These are phyloP conservation scores for Fabrea salina DNA, from an alignment of 169 alveolate genomes.

Conservation along the genomic window DNA sequence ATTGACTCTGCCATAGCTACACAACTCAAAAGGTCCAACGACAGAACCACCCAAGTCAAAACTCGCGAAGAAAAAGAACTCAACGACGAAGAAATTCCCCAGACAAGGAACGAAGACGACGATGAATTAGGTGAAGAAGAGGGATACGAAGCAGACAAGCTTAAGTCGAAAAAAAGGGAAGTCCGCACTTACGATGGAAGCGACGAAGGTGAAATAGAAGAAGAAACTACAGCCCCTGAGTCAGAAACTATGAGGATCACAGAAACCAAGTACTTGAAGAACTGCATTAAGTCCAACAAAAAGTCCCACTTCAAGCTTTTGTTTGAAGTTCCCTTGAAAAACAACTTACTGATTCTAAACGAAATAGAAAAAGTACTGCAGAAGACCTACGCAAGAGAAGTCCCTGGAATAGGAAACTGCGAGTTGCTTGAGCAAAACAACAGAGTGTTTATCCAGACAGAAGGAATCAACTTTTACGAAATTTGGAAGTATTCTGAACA, in stretches of 20 bases:
- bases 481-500: background rate
- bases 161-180: slow-evolving; percentile 29
- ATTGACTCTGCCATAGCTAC: slow-evolving; percentile 24
- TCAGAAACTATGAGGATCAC: background rate
- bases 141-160: slow-evolving; percentile 15
- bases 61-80: slow-evolving; percentile 53
- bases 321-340: slow-evolving; percentile 19
- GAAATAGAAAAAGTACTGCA: slow-evolving; percentile 2
- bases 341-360: background rate
- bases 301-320: background rate
- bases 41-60: slow-evolving; percentile 51
- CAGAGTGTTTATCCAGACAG: slow-evolving; percentile 63
- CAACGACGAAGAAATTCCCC: slow-evolving; percentile 61
- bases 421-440: background rate
- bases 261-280: background rate
- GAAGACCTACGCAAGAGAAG: background rate
- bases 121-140: slow-evolving; percentile 43
- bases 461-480: slow-evolving; percentile 61
- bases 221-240: background rate
- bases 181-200: slow-evolving; percentile 20
- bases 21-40: slow-evolving; percentile 44
- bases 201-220: slow-evolving; percentile 24
- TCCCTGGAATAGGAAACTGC: background rate
- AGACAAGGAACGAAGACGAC: slow-evolving; percentile 37
- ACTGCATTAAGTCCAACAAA: background rate